Conservation (phyloP, 768 basidiomycete genomes). For the Collybiopsis confluens region DNA sequence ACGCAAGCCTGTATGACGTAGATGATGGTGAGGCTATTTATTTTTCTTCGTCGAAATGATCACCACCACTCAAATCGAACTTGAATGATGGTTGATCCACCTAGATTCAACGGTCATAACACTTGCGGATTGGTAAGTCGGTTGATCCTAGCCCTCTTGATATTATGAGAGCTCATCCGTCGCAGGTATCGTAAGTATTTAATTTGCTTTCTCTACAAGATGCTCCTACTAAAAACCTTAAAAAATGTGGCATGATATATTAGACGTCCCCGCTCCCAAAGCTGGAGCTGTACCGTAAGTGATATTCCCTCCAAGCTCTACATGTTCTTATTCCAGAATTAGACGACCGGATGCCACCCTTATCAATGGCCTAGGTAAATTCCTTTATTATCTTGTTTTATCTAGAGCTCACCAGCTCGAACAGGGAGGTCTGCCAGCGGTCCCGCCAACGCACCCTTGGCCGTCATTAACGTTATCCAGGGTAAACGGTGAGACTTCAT, state of each 20-base stretch:
- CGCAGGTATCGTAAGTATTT: background rate
- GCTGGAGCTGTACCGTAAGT: background rate
- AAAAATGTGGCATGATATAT: too few species aligned
- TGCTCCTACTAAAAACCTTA: too few species aligned
- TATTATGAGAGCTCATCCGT: background rate
- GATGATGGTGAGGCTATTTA: constrained; percentile 31
- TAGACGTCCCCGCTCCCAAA: background rate
- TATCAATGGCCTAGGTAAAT: constrained; percentile 29
- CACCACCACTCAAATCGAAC: too few species aligned
- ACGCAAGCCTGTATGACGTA: constrained; percentile 24
- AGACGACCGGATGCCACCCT: constrained; percentile 19
- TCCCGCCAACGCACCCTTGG: constrained; percentile 11
- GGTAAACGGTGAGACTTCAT: constrained; percentile 18
- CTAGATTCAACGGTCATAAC: constrained; percentile 30
- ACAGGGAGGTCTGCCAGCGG: background rate
- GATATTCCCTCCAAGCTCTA: background rate
- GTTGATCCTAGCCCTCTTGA: background rate
- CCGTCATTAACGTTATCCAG: constrained; percentile 21
- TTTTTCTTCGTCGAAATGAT: too few species aligned
- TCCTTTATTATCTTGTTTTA: background rate
- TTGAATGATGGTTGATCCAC: too few species aligned
- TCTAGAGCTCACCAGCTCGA: background rate
- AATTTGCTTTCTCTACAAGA: background rate
- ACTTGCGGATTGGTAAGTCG: constrained; percentile 28
- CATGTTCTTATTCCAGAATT: background rate